A percentile compares a stretch with the other conserved stretches of the same genome.
phyloP scores from a whole-genome alignment of 2,329 filamentous ascomycete genomes.

The Drechmeria coniospora region DNA sequence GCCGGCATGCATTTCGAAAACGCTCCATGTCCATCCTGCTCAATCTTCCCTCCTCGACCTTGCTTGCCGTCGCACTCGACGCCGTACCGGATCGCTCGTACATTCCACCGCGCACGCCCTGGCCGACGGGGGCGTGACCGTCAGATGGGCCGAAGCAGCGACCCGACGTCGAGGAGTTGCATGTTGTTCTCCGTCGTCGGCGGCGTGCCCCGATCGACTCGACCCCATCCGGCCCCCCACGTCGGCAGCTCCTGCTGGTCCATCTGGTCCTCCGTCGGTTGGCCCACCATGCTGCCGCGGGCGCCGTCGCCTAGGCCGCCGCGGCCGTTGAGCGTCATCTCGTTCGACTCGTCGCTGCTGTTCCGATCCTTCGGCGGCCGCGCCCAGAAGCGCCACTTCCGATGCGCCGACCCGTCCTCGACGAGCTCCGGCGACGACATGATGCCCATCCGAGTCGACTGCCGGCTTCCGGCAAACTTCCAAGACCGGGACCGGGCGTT shows the following conservation, averaged over 20 bases:
- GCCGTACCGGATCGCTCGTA: no score
- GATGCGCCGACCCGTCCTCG: slow-evolving; percentile 10
- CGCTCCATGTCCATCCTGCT: no score
- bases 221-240: slow-evolving; percentile 16
- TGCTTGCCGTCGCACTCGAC: no score
- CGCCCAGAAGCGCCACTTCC: slow-evolving; percentile 15
- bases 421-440: slow-evolving; percentile 27
- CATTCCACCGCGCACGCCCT: no score
- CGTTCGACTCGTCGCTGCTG: slow-evolving; percentile 13
- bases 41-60: no score
- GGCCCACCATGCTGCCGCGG: slow-evolving; percentile 1
- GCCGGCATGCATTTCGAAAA: no score
- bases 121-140: no score
- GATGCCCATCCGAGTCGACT: slow-evolving; percentile 21
- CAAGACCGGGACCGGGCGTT: slow-evolving; percentile 22
- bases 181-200: slow-evolving; percentile 8
- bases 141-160: slow-evolving; percentile 8
- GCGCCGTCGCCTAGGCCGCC: slow-evolving; percentile 4
- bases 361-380: slow-evolving; percentile 11
- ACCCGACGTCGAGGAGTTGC: slow-evolving; percentile 20
- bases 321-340: slow-evolving; percentile 17
- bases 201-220: slow-evolving; percentile 13
- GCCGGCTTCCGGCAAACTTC: slow-evolving; percentile 12
- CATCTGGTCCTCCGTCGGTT: slow-evolving; percentile 2
- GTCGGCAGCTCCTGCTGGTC: slow-evolving; percentile 7